Conservation (phyloP, 768 basidiomycete species). For the Wakefieldia striispora region DNA sequence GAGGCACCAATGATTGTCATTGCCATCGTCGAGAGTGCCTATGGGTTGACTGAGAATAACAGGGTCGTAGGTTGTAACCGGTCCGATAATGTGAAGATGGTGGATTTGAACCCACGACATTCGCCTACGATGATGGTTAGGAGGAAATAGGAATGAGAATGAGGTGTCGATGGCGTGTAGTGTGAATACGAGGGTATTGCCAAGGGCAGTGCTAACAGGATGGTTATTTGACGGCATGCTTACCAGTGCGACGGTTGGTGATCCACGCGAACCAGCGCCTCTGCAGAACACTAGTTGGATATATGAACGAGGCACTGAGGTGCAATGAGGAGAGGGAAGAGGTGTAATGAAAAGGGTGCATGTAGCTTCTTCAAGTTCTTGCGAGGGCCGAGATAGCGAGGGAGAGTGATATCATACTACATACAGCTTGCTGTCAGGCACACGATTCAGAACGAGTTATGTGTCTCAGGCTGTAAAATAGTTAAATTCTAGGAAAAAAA, state of each 20-base stretch:
- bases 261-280: conserved; percentile 14
- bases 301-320: conserved; percentile 4
- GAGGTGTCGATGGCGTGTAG: conserved; percentile 1
- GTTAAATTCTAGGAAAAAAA: not conserved
- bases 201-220: conserved; percentile 7
- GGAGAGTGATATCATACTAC: too few relatives aligned
- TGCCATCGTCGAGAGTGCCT: not conserved
- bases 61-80: too few relatives aligned
- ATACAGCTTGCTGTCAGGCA: not conserved
- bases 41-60: too few relatives aligned
- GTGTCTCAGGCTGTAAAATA: not conserved
- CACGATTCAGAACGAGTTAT: not conserved
- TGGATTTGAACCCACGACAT: conserved; percentile 1
- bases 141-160: not conserved
- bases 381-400: too few relatives aligned
- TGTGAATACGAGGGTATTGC: not conserved
- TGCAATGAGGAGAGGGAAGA: conserved; percentile 2
- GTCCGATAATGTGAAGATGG: not conserved
- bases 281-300: not conserved
- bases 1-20: conserved; percentile 3
- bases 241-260: conserved; percentile 6
- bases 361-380: not conserved
- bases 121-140: not conserved
- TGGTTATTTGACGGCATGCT: not conserved
- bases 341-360: conserved; percentile 7